Evolutionary conservation across 1,284 basidiomycete species (phyloP).

Genomic region (Neolentinus lepideus): DNA sequence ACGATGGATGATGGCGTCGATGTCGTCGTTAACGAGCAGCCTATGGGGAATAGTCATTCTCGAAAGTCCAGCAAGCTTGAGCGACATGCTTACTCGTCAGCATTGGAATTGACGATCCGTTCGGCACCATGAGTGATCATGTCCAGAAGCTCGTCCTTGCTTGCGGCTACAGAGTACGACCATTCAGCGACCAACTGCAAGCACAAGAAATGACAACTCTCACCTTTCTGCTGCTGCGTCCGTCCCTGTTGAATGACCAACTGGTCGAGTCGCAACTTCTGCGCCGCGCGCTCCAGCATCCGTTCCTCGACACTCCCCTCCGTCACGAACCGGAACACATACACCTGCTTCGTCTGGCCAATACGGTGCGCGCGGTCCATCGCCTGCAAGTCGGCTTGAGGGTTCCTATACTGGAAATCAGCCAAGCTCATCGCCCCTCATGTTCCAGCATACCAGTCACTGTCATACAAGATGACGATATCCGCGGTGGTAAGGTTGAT

Average conservation of each 20-base stretch:
- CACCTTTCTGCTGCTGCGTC: slow-evolving; percentile 61
- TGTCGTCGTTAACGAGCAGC: slow-evolving; percentile 84
- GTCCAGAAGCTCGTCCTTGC: slow-evolving; percentile 94
- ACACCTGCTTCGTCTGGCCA: slow-evolving; percentile 98
- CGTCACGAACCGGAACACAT: slow-evolving; percentile 97
- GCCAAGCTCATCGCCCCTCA: slow-evolving; percentile 7
- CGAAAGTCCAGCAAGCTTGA: neutral
- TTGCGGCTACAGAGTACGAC: slow-evolving; percentile 52
- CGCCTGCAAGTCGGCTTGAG: slow-evolving; percentile 97
- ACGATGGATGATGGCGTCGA: slow-evolving; percentile 89
- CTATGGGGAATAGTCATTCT: slow-evolving; percentile 27
- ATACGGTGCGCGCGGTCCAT: slow-evolving; percentile 99
- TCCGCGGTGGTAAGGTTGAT: slow-evolving; percentile 97
- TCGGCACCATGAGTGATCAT: slow-evolving; percentile 99
- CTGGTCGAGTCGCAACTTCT: slow-evolving; percentile 94
- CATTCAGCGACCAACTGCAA: slow-evolving; percentile 3
- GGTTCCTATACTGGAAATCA: slow-evolving; percentile 58
- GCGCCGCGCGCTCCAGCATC: slow-evolving; percentile 94
- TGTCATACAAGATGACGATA: slow-evolving; percentile 96
- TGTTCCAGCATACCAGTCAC: slow-evolving; percentile 72
- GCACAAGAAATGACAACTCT: slow-evolving; percentile 10
- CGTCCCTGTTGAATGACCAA: slow-evolving; percentile 97
- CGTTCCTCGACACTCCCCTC: slow-evolving; percentile 97
- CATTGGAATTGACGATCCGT: slow-evolving; percentile 82
- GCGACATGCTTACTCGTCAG: slow-evolving; percentile 43